phyloP scores from a whole-genome alignment of 2,329 filamentous ascomycete species.

The Lachnellula suecica region DNA sequence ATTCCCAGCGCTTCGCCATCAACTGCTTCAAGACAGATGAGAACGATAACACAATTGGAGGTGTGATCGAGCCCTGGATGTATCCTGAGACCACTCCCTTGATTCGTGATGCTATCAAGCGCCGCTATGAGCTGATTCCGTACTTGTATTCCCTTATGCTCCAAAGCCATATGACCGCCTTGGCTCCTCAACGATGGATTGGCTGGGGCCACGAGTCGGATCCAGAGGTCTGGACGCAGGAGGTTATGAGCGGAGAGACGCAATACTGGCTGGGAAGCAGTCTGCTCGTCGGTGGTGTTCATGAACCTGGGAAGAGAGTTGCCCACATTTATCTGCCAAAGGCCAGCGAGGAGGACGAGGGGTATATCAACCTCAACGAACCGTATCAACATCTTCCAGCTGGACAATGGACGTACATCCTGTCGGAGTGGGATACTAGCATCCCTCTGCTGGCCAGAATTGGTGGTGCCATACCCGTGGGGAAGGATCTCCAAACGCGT shows the following conservation, averaged over 20 bases:
- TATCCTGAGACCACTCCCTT: slow-evolving; percentile 65
- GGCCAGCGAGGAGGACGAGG: slow-evolving; percentile 42
- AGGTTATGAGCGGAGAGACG: slow-evolving; percentile 61
- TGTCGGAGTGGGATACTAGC: slow-evolving; percentile 50
- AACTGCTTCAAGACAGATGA: slow-evolving; percentile 76
- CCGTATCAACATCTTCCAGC: slow-evolving; percentile 57
- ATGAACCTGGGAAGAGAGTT: slow-evolving; percentile 53
- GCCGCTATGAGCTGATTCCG: slow-evolving; percentile 70
- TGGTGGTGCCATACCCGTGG: slow-evolving; percentile 53
- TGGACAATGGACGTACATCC: slow-evolving; percentile 52
- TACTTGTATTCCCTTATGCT: slow-evolving; percentile 69
- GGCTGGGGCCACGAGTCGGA: slow-evolving; percentile 72
- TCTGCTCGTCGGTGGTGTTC: slow-evolving; percentile 66
- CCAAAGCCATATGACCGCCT: slow-evolving; percentile 58
- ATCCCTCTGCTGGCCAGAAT: slow-evolving; percentile 56
- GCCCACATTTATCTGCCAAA: slow-evolving; percentile 63
- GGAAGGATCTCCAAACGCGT: slow-evolving; percentile 49
- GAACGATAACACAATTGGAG: slow-evolving; percentile 64
- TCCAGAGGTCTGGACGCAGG: slow-evolving; percentile 61
- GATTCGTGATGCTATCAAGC: slow-evolving; percentile 64
- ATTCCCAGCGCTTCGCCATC: slow-evolving; percentile 71
- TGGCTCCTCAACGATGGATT: slow-evolving; percentile 68
- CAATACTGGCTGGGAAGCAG: slow-evolving; percentile 74
- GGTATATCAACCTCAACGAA: slow-evolving; percentile 62
- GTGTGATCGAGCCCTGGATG: slow-evolving; percentile 79